Percentiles rank a stretch among this genome's conserved stretches.
Conservation (phyloP, 2,329 filamentous ascomycete species). For the Fusarium begoniae region DNA sequence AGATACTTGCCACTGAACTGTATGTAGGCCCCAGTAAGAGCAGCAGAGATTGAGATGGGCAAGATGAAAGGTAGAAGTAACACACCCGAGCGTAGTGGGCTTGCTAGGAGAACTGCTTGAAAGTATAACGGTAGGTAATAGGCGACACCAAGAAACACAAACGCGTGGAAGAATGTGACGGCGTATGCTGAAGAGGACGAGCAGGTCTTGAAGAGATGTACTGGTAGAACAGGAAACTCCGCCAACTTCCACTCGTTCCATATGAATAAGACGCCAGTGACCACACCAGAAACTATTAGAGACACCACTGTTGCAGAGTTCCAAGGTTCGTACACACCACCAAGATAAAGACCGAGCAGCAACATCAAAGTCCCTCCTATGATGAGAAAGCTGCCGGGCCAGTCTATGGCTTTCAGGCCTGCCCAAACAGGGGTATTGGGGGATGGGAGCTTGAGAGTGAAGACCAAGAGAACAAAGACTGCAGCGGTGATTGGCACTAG, state of each 20-base stretch:
- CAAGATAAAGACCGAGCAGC: slow-evolving; percentile 74
- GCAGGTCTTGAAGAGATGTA: slow-evolving; percentile 64
- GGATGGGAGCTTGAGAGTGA: slow-evolving; percentile 73
- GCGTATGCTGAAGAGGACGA: slow-evolving; percentile 67
- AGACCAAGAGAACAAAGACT: slow-evolving; percentile 65
- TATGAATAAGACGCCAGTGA: slow-evolving; percentile 62
- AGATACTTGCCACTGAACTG: slow-evolving; percentile 67
- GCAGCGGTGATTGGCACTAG: slow-evolving; percentile 60
- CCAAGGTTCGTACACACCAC: slow-evolving; percentile 71
- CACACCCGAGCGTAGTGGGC: slow-evolving; percentile 68
- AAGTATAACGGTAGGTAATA: slow-evolving; percentile 81
- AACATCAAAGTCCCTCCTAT: slow-evolving; percentile 74
- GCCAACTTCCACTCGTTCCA: slow-evolving; percentile 72
- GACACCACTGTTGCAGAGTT: slow-evolving; percentile 68
- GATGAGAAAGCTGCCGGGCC: slow-evolving; percentile 69
- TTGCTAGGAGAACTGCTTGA: slow-evolving; percentile 71
- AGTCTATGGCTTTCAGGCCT: slow-evolving; percentile 70
- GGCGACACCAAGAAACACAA: slow-evolving; percentile 70
- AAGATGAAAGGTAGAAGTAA: slow-evolving; percentile 70
- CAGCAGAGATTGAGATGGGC: slow-evolving; percentile 55
- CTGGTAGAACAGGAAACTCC: slow-evolving; percentile 73
- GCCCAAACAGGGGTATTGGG: slow-evolving; percentile 69
- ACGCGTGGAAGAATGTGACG: slow-evolving; percentile 56
- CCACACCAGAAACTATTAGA: slow-evolving; percentile 67
- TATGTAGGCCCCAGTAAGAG: slow-evolving; percentile 54